Evolutionary conservation across 805 yeast species (phyloP), one percentile per base, ranked within the genome.

Genomic region (Metschnikowia continentalis): DNA sequence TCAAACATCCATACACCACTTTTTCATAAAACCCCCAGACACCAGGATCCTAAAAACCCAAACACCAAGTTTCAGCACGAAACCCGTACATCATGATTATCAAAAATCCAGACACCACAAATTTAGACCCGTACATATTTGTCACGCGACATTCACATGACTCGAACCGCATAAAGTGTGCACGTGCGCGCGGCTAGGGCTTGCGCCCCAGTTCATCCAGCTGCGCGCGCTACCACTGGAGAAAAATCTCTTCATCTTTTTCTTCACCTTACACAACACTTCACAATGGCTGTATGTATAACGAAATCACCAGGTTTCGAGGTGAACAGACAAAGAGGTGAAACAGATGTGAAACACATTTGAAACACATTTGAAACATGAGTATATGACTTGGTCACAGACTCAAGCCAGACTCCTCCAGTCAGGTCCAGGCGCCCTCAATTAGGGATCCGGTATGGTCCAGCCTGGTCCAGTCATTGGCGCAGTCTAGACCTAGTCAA

Each of bases 251-350:
- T 35, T 35, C 47, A 15, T 15, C 46, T 32, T 43, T 43, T 43
- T 44, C 40, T 35, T 44, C 47, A 44, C 41, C 40, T 19, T 19
- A 44, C 40, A 35, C 51, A 46, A 54, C 54, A 51, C 56, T 55
- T 43, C 59, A 57, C 55, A 51, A 58, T 58, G 61, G 61, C 61
- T 58, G 61, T 58, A 58, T 58, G 61, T 58, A 58, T 51, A 44
- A 19, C n/a, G 32, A 6, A 20, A 11, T 41, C 32, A 14, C 19
- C 36, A 30, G 22, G 14, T 26, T 8, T n/a, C 23, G 22, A 23
- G 26, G 26, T 32, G 15, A 15, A 32, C 17, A 13, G 35, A 13
- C 14, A n/a, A 13, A 14, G 15, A 13, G 11, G 35, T 11, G 15
- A 20, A 30, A 7, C 35, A 7, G 22, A 8, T 40, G 20, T 32